Evolutionary conservation across 352 stramenopile species (phyloP), one percentile per base, ranked within the genome.

Genomic region (Sclerospora graminicola): DNA sequence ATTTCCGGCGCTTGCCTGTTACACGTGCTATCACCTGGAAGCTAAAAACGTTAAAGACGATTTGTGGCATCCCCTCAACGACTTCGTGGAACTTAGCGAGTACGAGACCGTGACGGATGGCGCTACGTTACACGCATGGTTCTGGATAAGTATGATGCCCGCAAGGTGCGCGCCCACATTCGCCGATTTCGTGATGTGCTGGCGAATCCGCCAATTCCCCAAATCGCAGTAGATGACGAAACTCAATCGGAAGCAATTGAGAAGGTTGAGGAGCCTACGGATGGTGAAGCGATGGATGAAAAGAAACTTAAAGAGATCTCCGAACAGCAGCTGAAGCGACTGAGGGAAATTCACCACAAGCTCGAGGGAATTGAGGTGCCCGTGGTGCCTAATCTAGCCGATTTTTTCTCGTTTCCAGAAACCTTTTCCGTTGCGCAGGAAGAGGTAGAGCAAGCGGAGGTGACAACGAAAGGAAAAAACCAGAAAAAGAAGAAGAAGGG

Each of bases 11-110:
- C 74, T 94, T 15, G 78, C 82, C 4, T 82, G 72, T 63, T 84
- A 89, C 56, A 94, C 82, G 53, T 89, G 78, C 59, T 94, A 89
- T 63, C 82, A 77, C 50, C 48, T 94, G 23, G 82, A 94, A 39
- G 66, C 63, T 24, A 60, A 63, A 34, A 57, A 37, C 11, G 27
- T 52, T 2, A 31, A 35, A 38, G 48, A 60, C 23, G 46, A 57
- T 18, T 56, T 29, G 5, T 78, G 67, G 68, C 58, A 54, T 20
- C 32, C 70, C 29, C 61, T 94, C 15, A 94, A 94, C 24, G 82
- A 94, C 56, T 94, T 77, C 41, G 73, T 89, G 23, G 82, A 94
- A 61, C 69, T 94, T 6, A 74, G 63, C 35, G 82, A 94, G 40
- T 90, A 88, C 59, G 72, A 85, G 37, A 54, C 60, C 20, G 65